Conservation (phyloP, 1,284 basidiomycete genomes). For the Cutaneotrichosporon mucoides region DNA sequence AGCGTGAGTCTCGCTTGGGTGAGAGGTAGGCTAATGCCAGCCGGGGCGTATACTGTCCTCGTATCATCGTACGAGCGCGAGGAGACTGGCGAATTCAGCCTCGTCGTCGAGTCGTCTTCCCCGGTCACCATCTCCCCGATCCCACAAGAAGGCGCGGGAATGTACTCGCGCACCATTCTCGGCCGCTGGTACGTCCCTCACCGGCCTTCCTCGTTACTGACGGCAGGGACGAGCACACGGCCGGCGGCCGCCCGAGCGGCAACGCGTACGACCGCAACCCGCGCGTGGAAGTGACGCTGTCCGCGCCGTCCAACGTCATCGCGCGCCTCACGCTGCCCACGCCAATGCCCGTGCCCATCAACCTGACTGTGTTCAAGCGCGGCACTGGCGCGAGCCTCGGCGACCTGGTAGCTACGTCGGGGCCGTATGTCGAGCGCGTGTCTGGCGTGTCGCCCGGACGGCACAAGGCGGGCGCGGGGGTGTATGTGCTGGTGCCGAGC, state of each 20-base stretch:
- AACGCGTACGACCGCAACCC: constrained; percentile 65
- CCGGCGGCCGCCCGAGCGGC: constrained; percentile 64
- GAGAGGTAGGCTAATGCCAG: constrained; percentile 47
- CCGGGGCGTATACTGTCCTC: constrained; percentile 74
- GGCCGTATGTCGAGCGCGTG: constrained; percentile 67
- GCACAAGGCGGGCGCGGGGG: constrained; percentile 57
- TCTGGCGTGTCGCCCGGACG: constrained; percentile 65
- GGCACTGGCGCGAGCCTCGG: constrained; percentile 39
- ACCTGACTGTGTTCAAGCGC: constrained; percentile 47
- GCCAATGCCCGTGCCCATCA: constrained; percentile 34
- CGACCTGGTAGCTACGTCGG: constrained; percentile 62
- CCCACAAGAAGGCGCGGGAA: constrained; percentile 79
- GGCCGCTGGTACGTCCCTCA: constrained; percentile 62
- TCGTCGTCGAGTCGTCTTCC: constrained; percentile 61
- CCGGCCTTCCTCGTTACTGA: constrained; percentile 1
- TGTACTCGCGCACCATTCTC: constrained; percentile 66
- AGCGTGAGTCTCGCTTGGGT: constrained; percentile 53
- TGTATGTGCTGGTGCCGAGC: constrained; percentile 68
- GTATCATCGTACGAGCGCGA: constrained; percentile 76
- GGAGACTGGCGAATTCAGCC: constrained; percentile 61
- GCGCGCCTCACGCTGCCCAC: constrained; percentile 16
- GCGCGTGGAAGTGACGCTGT: constrained; percentile 60
- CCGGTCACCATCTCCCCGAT: constrained; percentile 49
- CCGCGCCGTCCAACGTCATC: constrained; percentile 59
- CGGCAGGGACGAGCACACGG: constrained; percentile 55